Evolutionary conservation across 176 grass and related monocot species (phyloP), one percentile per base, ranked within the genome.

Genomic region (Eleusine coracana): DNA sequence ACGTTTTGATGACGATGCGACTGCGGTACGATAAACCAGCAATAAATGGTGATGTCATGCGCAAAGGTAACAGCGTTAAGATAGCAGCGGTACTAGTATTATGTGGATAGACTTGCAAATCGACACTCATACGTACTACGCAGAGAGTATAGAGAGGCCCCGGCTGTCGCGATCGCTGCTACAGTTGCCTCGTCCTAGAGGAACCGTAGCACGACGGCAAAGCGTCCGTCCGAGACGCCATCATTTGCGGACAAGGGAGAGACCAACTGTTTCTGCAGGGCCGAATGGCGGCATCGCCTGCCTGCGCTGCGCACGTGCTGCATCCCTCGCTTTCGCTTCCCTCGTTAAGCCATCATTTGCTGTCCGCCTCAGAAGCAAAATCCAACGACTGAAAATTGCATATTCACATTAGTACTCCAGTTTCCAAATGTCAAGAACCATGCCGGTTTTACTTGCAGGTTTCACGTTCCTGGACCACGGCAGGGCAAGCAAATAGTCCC

Each of bases 221-320:
- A 82, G 85, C 71, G 28, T 38, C 27, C 50, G 42, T 61, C 40
- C 41, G 54, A 28, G 71, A 58, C 85, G 63, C 21, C 71, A 82
- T 76, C 50, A 76, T 82, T 62, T 49, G 61, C 38, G 8, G 38
- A 72, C 42, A 45, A 56, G 42, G 68, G 51, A 54, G 80, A 71
- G 49, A 60, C 23, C 39, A 78, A 73, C 73, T 13, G 80, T 56
- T 9, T 68, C 66, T 92, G 77, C 79, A 84, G 55, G 80, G 55
- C 78, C 81, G 23, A 74, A 64, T 68, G 79, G 73, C 66, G 75
- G 85, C 82, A 84, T 27, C 72, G 72, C 74, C 82, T 63, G 79
- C 89, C 87, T 80, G 74, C 74, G 72, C 80, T 80, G 85, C 87
- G 88, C 94, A 97, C 94, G 91, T 97, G 86, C 86, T 79, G 48